phyloP scores from a whole-genome alignment of 2,329 filamentous ascomycete genomes.

The Aspergillus hiratsukae region DNA sequence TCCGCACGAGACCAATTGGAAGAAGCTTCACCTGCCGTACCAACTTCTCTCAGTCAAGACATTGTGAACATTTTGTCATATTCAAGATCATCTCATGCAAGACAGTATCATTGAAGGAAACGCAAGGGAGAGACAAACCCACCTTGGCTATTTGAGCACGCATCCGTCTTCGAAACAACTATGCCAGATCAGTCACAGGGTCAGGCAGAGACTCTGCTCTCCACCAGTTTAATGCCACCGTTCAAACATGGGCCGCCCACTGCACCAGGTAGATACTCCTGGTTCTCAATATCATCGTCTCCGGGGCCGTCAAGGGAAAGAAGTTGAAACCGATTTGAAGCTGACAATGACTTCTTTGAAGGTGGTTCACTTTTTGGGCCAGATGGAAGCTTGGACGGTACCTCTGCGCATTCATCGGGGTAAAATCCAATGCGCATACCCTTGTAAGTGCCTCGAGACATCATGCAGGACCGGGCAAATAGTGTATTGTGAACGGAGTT shows the following conservation, averaged over 20 bases:
- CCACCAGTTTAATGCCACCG: constrained; percentile 10
- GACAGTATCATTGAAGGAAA: neutral
- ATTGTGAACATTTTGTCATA: neutral
- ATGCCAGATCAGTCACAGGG: neutral
- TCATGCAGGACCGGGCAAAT: constrained; percentile 74
- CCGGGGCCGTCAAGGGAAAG: constrained; percentile 50
- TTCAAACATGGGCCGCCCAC: constrained; percentile 13
- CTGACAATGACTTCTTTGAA: constrained; percentile 31
- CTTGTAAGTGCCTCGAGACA: constrained; percentile 63
- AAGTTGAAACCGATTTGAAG: constrained; percentile 59
- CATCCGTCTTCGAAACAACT: neutral
- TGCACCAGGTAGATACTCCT: constrained; percentile 14
- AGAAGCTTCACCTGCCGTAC: neutral
- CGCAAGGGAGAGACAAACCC: neutral
- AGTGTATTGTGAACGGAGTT: constrained; percentile 74
- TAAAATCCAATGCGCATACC: constrained; percentile 66
- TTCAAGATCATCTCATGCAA: neutral
- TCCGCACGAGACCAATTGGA: neutral
- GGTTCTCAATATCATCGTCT: constrained; percentile 29
- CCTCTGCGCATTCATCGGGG: constrained; percentile 66
- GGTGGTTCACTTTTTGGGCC: constrained; percentile 21
- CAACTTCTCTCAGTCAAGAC: no score
- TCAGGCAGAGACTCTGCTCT: constrained; percentile 14
- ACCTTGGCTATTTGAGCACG: neutral
- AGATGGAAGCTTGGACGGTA: constrained; percentile 43